These are phyloP conservation scores for Cystofilobasidium bisporidii DNA, from an alignment of 768 basidiomycete genomes.

Conservation along the genomic window DNA sequence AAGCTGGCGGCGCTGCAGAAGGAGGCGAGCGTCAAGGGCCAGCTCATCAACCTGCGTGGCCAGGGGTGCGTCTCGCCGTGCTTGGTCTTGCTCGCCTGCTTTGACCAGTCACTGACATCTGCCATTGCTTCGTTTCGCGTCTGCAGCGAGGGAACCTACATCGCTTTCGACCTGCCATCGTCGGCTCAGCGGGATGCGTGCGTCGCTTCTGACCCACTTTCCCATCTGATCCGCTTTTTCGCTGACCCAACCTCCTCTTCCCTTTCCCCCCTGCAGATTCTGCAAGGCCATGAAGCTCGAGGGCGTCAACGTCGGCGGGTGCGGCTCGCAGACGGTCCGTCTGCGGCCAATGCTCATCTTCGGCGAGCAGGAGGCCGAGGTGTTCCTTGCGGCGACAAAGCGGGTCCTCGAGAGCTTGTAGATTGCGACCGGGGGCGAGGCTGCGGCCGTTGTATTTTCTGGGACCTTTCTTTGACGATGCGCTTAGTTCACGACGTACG, in stretches of 20 bases:
- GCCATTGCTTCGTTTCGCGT: not conserved
- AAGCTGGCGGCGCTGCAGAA: conserved; percentile 30
- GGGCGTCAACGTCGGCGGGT: conserved; percentile 42
- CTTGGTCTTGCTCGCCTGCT: too few relatives aligned
- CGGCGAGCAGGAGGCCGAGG: conserved; percentile 37
- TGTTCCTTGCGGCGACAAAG: conserved; percentile 32
- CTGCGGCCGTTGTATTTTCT: too few relatives aligned
- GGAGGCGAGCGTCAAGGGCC: conserved; percentile 23
- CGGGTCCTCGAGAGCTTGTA: conserved; percentile 23
- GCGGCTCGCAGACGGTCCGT: conserved; percentile 35
- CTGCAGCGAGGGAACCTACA: conserved; percentile 38
- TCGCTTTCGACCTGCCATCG: conserved; percentile 40
- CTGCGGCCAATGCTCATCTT: conserved; percentile 41
- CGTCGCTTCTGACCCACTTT: conserved; percentile 20
- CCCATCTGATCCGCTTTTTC: too few relatives aligned
- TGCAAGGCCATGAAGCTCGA: conserved; percentile 33
- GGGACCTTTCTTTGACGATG: too few relatives aligned
- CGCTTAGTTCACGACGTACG: too few relatives aligned
- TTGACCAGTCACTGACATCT: too few relatives aligned
- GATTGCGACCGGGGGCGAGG: too few relatives aligned
- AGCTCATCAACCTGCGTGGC: conserved; percentile 35
- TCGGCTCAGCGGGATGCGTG: conserved; percentile 37
- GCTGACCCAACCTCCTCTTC: too few relatives aligned
- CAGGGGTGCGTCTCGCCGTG: conserved; percentile 29
- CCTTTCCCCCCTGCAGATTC: not conserved